Base-by-base conservation (phyloP, 2,329 filamentous ascomycete species). In the Tothia fuscella region DNA sequence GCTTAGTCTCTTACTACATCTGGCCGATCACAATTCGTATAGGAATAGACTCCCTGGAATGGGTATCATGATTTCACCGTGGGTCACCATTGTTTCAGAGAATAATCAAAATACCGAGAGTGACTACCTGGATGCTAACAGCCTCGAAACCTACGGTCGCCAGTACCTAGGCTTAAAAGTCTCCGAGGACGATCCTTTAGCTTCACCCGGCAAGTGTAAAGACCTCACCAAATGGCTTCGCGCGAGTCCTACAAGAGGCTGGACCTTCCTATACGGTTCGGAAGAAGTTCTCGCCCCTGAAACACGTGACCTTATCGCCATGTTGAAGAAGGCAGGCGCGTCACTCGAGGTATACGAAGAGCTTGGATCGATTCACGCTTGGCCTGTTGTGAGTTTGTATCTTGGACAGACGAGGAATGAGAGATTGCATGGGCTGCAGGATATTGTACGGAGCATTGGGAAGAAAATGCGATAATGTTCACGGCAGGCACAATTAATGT, bases 221-320 rank as follows among this genome's bases (percentile, higher is more conserved):
- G 78, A 86, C 50, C 51, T 70, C 9, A 60, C 64, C 6, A 76
- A 77, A 61, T 89, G 82, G 84, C 66, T 61, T 46, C 67, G 71
- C 41, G 78, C 82, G 19, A 74, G 71, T 41, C 85, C 85, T 0
- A 62, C 64, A 6, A 39, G n/a, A 22, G 42, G 42, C 22, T 43
- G 25, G 36, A 13, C 24, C 13, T 40, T 39, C 36, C 24, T 17
- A 7, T 88, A 80, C 51, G 83, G 85, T 0, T 71, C 74, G 2
- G 82, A 88, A 55, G 86, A 93, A 56, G 78, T 91, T 0, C 78
- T 93, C 48, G 77, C 76, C 1, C 72, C 76, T 0, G 82, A 87
- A 48, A 80, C 84, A 14, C 65, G 73, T 48, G 66, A 69, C 19
- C 62, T 86, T 46, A 64, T 82, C 10, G 58, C 60, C 10, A 59